Base-by-base conservation (phyloP, 805 yeast species). In the Ogataea siamensis region DNA sequence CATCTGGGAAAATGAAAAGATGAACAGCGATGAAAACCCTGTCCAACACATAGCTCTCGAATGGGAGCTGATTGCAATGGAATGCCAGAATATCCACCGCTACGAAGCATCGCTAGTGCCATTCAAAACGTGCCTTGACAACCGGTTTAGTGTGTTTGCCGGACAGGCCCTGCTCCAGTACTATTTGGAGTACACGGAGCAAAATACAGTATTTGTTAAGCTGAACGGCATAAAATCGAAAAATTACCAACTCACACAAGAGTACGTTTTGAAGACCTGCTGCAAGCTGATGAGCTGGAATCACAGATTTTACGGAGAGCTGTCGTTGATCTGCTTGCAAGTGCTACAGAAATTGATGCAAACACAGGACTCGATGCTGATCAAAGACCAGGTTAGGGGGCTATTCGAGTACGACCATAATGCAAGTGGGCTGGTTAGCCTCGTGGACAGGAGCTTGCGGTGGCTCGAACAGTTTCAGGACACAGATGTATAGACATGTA, bases 31-130 rank as follows among this genome's bases (percentile, higher is more conserved):
- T 20, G 32, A 47, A 5, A 40, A 37, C 25, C 49, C 50, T 4
- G 57, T 67, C 10, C 68, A 66, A 39, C 80, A 78, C 48, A 74
- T 80, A 51, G 83, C 85, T 0, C 55, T 83, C 17, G 87, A 84
- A 54, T 84, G 91, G 91, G 84, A 80, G 50, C 60, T 83, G 45
- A 66, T 83, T 31, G 91, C 89, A 0, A 61, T 76, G 6, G 70
- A 81, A 14, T 64, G 73, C 21, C 58, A 64, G 33, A 64, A 76
- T 46, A 68, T 74, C 1, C 71, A 69, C 49, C 68, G 72, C 44
- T 74, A 57, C 53, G 66, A 65, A 32, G 70, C 71, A 31, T 71
- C 73, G 1, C 55, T 74, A 23, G 67, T 80, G 12, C 78, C 84
- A 4, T 62, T 76, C 46, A 63, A 74, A 40, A 76, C 80, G 0